Percentiles rank a stretch among this genome's conserved stretches.
Evolutionary conservation across 2,329 filamentous ascomycete species (phyloP).

Genomic region (Talaromyces sp.): DNA sequence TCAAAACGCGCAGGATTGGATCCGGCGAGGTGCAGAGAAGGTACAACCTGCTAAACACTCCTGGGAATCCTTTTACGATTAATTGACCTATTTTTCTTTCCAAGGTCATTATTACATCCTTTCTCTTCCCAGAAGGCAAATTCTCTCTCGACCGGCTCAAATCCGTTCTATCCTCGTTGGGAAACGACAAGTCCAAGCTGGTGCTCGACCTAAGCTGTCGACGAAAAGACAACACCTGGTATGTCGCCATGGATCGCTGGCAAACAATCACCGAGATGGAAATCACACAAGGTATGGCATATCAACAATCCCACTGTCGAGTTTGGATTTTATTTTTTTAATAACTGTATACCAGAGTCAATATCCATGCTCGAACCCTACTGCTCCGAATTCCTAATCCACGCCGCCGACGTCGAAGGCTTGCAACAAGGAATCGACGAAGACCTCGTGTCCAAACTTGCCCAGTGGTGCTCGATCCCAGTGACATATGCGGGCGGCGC

Average conservation of each 20-base stretch:
- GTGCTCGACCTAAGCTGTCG: conserved; percentile 95
- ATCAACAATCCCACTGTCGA: too few species aligned
- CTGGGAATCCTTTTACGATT: too few species aligned
- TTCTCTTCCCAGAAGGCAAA: conserved; percentile 75
- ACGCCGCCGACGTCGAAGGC: conserved; percentile 94
- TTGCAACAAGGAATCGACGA: conserved; percentile 88
- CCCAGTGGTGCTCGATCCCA: conserved; percentile 83
- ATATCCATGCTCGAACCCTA: conserved; percentile 79
- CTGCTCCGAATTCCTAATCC: conserved; percentile 94
- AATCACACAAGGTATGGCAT: conserved; percentile 66
- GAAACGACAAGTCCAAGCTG: conserved; percentile 69
- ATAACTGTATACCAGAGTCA: conserved; percentile 56
- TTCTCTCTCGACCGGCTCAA: conserved; percentile 76
- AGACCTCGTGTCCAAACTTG: conserved; percentile 68
- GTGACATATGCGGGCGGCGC: conserved; percentile 97
- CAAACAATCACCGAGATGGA: conserved; percentile 97
- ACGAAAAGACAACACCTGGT: conserved; percentile 71
- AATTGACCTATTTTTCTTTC: not conserved
- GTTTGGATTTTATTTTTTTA: too few species aligned
- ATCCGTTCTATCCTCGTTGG: conserved; percentile 66
- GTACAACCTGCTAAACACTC: conserved; percentile 46
- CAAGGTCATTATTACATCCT: conserved; percentile 96
- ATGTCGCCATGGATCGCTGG: conserved; percentile 99
- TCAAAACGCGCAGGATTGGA: conserved; percentile 77
- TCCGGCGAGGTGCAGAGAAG: conserved; percentile 83